These are phyloP conservation scores for Zygotorulaspora chibaensis DNA, from an alignment of 805 yeast genomes.

Conservation along the genomic window DNA sequence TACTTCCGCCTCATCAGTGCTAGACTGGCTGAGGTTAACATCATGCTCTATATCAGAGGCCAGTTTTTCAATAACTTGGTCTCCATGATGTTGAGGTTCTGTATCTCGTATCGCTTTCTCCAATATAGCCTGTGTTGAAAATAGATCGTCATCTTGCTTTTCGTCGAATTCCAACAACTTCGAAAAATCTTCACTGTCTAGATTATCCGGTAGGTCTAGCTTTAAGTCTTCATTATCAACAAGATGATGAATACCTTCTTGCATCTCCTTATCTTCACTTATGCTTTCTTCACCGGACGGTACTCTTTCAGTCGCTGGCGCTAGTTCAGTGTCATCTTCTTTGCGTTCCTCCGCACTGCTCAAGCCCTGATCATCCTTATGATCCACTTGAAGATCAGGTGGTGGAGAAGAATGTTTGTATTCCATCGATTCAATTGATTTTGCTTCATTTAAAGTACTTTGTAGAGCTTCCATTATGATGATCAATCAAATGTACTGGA, in stretches of 20 bases:
- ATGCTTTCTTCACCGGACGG: conserved; percentile 5
- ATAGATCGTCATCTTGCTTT: conserved; percentile 31
- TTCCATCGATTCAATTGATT: conserved; percentile 3
- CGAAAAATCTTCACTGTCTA: conserved; percentile 31
- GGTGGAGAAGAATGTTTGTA: not conserved
- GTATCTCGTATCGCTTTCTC: conserved; percentile 17
- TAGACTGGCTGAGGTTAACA: not conserved
- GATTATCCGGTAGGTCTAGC: conserved; percentile 23
- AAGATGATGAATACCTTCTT: conserved; percentile 5
- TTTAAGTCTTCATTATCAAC: conserved; percentile 17
- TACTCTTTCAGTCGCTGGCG: conserved; percentile 1
- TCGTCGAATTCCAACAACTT: conserved; percentile 33
- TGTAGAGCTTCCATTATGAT: conserved; percentile 11
- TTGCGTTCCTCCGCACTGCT: conserved; percentile 2
- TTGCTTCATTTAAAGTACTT: conserved; percentile 9
- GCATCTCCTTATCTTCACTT: conserved; percentile 3
- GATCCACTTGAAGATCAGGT: not conserved
- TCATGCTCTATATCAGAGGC: not conserved
- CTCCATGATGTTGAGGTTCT: conserved; percentile 3
- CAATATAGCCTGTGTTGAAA: conserved; percentile 13
- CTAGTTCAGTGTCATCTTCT: not conserved
- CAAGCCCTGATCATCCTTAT: conserved; percentile 3
- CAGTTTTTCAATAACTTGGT: conserved; percentile 10
- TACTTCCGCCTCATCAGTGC: not conserved
- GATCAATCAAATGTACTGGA: not conserved